Percentiles rank a stretch among this genome's conserved stretches.
These are phyloP conservation scores for Hibiscus trionum DNA, from an alignment of 345 rosid genomes.

Conservation along the genomic window DNA sequence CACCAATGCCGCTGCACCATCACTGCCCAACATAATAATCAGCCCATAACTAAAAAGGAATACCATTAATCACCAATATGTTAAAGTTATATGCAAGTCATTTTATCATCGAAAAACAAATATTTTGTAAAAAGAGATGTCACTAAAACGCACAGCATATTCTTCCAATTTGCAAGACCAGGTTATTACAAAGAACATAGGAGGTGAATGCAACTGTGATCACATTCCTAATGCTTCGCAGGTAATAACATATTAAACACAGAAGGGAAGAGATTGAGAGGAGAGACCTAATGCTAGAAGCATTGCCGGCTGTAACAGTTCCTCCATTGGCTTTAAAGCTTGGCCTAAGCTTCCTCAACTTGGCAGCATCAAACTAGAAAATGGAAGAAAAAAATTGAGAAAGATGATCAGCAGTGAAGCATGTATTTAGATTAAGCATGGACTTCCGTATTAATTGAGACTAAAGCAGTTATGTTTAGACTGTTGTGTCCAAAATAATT, in stretches of 20 bases:
- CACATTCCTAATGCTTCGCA: not conserved
- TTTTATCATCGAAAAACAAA: not conserved
- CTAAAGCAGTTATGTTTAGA: not conserved
- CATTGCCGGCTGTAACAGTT: constrained; percentile 93
- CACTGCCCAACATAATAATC: constrained; percentile 34
- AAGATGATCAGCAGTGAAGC: constrained; percentile 1
- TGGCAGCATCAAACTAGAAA: constrained; percentile 67
- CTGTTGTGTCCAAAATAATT: not conserved
- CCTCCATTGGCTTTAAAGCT: constrained; percentile 86
- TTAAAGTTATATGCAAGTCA: not conserved
- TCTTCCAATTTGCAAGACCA: not conserved
- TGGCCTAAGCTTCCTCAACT: constrained; percentile 77
- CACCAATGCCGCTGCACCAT: constrained; percentile 96
- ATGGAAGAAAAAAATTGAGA: not conserved
- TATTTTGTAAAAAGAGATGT: not conserved
- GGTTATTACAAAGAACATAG: not conserved
- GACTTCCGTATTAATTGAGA: not conserved
- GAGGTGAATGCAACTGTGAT: not conserved
- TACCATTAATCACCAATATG: not conserved
- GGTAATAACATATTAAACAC: not conserved
- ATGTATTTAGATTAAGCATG: not conserved
- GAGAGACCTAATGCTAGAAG: constrained; percentile 81
- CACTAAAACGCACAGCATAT: not conserved
- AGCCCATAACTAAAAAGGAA: constrained; percentile 9
- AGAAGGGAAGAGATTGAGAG: constrained; percentile 5